Percentiles rank a stretch among this genome's conserved stretches.
These are phyloP conservation scores for Myxozyma monticola DNA, from an alignment of 805 yeast genomes.

Conservation along the genomic window DNA sequence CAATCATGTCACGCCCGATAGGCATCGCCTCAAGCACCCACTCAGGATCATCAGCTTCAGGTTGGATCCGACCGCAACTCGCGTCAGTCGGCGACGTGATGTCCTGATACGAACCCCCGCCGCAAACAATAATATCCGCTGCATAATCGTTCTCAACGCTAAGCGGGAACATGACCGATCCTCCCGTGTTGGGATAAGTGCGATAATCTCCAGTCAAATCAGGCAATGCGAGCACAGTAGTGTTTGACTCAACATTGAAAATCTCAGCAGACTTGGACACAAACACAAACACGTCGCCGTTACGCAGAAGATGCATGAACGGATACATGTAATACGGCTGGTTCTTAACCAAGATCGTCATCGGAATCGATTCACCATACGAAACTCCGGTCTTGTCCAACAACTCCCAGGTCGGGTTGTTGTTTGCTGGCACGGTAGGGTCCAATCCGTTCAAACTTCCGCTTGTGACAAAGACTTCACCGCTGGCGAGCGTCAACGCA, in stretches of 20 bases:
- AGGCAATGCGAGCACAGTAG: constrained; percentile 13
- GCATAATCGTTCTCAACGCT: constrained; percentile 13
- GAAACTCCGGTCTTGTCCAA: constrained; percentile 24
- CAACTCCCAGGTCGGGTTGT: constrained; percentile 26
- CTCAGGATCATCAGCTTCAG: constrained; percentile 19
- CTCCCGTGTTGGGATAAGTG: constrained; percentile 28
- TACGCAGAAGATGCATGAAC: constrained; percentile 18
- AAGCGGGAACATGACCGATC: constrained; percentile 20
- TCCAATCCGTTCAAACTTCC: constrained; percentile 29
- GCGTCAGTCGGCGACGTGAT: constrained; percentile 28
- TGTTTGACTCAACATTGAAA: constrained; percentile 16
- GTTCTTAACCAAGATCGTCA: constrained; percentile 18
- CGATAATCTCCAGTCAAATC: constrained; percentile 27
- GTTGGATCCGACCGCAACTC: constrained; percentile 24
- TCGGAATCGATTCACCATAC: constrained; percentile 16
- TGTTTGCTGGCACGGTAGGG: constrained; percentile 25
- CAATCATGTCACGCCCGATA: constrained; percentile 20
- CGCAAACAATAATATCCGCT: constrained; percentile 25
- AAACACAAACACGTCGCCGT: constrained; percentile 21
- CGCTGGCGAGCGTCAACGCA: constrained; percentile 22
- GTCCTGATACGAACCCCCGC: constrained; percentile 29
- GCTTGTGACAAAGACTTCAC: constrained; percentile 22
- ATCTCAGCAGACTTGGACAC: constrained; percentile 23
- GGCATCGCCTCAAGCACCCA: constrained; percentile 30
- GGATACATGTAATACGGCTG: constrained; percentile 31